phyloP scores from a whole-genome alignment of 768 basidiomycete species.

The Jaapia argillacea region DNA sequence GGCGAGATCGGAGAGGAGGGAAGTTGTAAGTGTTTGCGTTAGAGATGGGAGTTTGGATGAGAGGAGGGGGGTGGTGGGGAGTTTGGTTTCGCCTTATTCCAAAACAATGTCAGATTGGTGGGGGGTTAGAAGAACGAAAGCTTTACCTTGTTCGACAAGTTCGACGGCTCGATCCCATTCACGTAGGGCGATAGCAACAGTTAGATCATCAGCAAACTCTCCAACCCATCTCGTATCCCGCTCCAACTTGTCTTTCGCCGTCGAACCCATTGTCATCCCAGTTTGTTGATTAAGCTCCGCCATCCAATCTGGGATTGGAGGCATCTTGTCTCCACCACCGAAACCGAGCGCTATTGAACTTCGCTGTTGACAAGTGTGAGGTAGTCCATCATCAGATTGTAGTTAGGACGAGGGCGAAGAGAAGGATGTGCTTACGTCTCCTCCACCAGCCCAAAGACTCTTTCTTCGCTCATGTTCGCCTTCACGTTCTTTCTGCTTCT shows the following conservation, averaged over 20 bases:
- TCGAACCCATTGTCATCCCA: constrained; percentile 40
- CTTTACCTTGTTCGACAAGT: constrained; percentile 72
- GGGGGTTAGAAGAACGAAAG: background rate
- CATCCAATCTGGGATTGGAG: constrained; percentile 72
- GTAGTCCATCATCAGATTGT: background rate
- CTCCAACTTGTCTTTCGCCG: constrained; percentile 66
- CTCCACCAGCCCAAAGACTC: constrained; percentile 46
- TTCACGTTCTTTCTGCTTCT: constrained; percentile 88
- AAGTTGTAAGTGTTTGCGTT: constrained; percentile 54
- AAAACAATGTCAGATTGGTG: background rate
- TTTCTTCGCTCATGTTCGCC: constrained; percentile 87
- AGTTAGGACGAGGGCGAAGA: background rate
- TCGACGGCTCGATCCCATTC: constrained; percentile 84
- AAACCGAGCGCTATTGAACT: constrained; percentile 18
- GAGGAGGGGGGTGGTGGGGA: constrained; percentile 41
- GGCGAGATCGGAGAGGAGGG: constrained; percentile 67
- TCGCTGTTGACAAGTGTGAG: too few species aligned
- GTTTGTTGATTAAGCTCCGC: constrained; percentile 51
- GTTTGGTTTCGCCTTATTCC: constrained; percentile 48
- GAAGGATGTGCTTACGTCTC: constrained; percentile 22
- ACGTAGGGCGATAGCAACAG: constrained; percentile 82
- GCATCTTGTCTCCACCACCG: constrained; percentile 27
- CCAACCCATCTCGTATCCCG: constrained; percentile 80
- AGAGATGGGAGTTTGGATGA: constrained; percentile 54
- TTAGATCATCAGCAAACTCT: constrained; percentile 87